phyloP scores from a whole-genome alignment of 176 grass and related monocot genomes.

The Phyllostachys edulis region DNA sequence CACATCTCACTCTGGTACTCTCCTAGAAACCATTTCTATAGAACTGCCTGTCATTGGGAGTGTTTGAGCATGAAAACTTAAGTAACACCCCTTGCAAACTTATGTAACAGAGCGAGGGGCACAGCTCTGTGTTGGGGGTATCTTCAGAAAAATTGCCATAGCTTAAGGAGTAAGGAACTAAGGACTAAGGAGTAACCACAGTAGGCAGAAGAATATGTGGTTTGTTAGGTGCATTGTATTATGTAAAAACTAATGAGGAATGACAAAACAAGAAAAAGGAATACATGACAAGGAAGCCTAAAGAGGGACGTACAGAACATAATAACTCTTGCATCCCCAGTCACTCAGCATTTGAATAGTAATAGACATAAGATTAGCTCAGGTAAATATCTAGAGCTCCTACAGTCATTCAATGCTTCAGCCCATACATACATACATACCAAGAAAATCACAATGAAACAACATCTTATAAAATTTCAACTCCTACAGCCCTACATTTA shows the following conservation, averaged over 20 bases:
- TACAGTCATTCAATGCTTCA: neutral
- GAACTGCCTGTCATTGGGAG: neutral
- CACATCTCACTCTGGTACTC: neutral
- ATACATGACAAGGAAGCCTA: neutral
- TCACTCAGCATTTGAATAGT: neutral
- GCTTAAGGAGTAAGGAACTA: neutral
- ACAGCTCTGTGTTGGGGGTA: neutral
- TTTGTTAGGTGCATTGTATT: neutral
- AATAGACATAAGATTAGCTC: neutral
- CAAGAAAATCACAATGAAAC: neutral
- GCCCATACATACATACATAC: neutral
- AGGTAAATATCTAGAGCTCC: slow-evolving; percentile 5
- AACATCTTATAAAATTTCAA: slow-evolving; percentile 8
- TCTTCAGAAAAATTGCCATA: neutral
- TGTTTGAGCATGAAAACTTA: neutral
- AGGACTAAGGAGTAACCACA: neutral
- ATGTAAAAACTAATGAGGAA: neutral
- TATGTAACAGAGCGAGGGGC: neutral
- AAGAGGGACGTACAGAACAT: neutral
- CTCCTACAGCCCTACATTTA: neutral
- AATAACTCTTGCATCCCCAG: neutral
- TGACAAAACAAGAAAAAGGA: neutral
- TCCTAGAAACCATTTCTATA: neutral
- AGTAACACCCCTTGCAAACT: neutral
- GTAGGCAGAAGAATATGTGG: neutral